phyloP scores from a whole-genome alignment of 2,329 filamentous ascomycete species.

The Diaporthe citriasiana region DNA sequence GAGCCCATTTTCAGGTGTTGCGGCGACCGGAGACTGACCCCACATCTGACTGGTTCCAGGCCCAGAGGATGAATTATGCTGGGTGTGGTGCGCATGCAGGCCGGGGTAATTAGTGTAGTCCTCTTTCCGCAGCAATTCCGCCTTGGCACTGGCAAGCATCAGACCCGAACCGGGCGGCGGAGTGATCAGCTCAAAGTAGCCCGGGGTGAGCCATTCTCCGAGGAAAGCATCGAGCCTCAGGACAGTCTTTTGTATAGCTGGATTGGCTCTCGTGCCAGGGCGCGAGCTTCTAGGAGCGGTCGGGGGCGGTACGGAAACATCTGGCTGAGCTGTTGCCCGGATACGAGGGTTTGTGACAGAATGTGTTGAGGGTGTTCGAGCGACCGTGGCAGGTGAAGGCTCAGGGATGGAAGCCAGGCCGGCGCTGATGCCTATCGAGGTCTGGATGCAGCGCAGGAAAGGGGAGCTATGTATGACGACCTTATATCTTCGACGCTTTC shows the following conservation, averaged over 20 bases:
- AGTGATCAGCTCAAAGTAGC: conserved; percentile 94
- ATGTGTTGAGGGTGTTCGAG: conserved; percentile 41
- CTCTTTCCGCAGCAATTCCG: conserved; percentile 83
- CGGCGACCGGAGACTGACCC: conserved; percentile 49
- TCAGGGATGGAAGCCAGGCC: conserved; percentile 76
- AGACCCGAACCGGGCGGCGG: conserved; percentile 87
- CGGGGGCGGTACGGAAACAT: conserved; percentile 44
- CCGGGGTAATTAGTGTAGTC: conserved; percentile 70
- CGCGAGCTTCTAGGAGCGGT: conserved; percentile 29
- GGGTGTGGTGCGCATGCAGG: conserved; percentile 48
- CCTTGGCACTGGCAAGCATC: conserved; percentile 92
- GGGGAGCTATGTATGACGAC: conserved; percentile 94
- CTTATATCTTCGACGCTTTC: conserved; percentile 73
- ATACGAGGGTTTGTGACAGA: conserved; percentile 41
- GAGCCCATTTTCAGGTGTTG: conserved; percentile 41
- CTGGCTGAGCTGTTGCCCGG: conserved; percentile 43
- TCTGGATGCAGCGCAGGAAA: conserved; percentile 93
- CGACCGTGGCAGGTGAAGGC: conserved; percentile 46
- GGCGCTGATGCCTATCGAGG: conserved; percentile 87
- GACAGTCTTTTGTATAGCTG: conserved; percentile 66
- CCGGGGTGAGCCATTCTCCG: conserved; percentile 93
- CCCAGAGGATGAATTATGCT: conserved; percentile 46
- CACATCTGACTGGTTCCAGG: conserved; percentile 55
- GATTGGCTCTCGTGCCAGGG: conserved; percentile 12
- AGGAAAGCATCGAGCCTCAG: conserved; percentile 92